Evolutionary conservation across 2,329 filamentous ascomycete genomes (phyloP), one percentile per base, ranked within the genome.

Genomic region (Colletotrichum euphorbiae): DNA sequence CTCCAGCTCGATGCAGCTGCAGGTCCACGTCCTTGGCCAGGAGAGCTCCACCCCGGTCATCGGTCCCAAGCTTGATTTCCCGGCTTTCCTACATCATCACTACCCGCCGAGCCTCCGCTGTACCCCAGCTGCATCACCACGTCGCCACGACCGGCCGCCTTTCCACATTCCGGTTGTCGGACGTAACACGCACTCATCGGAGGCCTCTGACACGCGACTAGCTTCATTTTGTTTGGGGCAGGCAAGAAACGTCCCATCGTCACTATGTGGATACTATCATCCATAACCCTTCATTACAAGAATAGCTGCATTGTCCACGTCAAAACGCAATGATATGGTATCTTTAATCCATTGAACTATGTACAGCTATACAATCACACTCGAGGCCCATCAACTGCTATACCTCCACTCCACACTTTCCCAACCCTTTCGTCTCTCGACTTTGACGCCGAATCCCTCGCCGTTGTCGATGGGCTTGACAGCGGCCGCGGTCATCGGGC

Each of bases 381-480:
- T 13, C n/a, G 43, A 54, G 17, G 9, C 24, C 15, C 12, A 7
- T 69, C 24, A 56, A 42, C 61, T 66, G 17, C 46, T 66, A 28
- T 59, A 69, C 17, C 19, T 46, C 67, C 67, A 70, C 31, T 55
- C 64, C 13, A 59, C 50, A 0, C 17, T 48, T 6, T 70, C 59
- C 69, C 67, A 71, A 6, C 67, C 67, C n/a, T 62, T 15, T 33
- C 63, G 60, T 4, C 40, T 67, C 8, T 42, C 58, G 24, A 70
- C 31, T 2, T 58, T 43, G 15, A 48, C 55, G 21, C 57, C 69
- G 21, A 61, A 68, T 0, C 59, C 59, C 45, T 64, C 60, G 11
- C 67, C 67, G 3, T 62, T 45, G 0, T 61, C 31, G 3, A 58
- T 45, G 2, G 67, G 63, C 38, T 64, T 67, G 6, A 31, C 43